Evolutionary conservation across 352 stramenopile species (phyloP), one percentile per base, ranked within the genome.

Genomic region (Thraustochytrium sp.): DNA sequence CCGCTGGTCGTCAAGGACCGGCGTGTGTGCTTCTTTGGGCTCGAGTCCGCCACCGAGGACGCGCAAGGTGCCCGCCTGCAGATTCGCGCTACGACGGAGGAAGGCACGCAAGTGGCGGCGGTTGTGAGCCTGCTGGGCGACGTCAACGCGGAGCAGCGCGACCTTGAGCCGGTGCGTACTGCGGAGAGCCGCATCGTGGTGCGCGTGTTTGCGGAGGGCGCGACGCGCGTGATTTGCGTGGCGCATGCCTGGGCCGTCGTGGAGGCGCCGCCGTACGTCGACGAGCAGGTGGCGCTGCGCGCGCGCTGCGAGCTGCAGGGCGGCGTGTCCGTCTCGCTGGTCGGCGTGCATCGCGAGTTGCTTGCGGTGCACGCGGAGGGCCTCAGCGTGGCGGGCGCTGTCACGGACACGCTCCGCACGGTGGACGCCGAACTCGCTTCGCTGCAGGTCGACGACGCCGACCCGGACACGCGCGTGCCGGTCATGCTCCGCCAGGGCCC

Each of bases 241-340:
- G 53, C 68, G 2, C 68, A 80, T 64, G 31, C 68, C 4, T 80
- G 68, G 68, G 68, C 68, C 4, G 13, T 80, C 44, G 48, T 80
- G 0, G 68, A 80, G n/a, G 53, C 68, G 18, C 68, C 68, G 37
- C 68, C 68, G 0, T 80, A 55, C n/a, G 68, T 80, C 18, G 68
- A 65, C 31, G 34, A 64, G 37, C 34, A 31, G 5, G 48, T 64
- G 3, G 37, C 9, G 9, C 23, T 61, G 13, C 26, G 23, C 34
- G 48, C 40, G 51, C 68, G 68, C 42, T 80, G 68, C 42, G 68
- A 80, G 34, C 44, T 80, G 48, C 31, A 46, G 2, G 68, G 29
- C 2, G 68, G 68, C 0, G 29, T 64, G 13, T 46, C 46, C 16
- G 1, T 63, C 5, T 61, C 68, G 34, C 46, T 80, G 16, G 53